Conservation (phyloP, 2,329 filamentous ascomycete genomes). For the Rhinocladiella similis region DNA sequence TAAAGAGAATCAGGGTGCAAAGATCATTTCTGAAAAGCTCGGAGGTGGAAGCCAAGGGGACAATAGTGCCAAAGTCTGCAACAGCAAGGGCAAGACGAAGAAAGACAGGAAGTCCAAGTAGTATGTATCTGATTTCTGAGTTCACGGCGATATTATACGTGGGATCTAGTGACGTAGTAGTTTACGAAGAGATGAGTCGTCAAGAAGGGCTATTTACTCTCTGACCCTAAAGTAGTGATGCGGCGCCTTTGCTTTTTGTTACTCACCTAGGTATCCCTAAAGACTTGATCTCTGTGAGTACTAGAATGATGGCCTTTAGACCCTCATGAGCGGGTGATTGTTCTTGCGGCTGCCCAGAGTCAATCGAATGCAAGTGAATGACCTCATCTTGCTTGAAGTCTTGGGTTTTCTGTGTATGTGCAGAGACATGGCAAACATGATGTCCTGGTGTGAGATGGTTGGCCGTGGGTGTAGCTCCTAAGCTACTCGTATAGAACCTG, state of each 20-base stretch:
- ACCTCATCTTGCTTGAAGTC: neutral
- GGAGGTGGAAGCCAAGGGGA: neutral
- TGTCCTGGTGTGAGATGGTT: neutral
- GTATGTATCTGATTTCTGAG: neutral
- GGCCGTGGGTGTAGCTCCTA: neutral
- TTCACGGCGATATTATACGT: neutral
- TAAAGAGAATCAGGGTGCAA: conserved; percentile 50
- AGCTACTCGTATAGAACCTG: no score
- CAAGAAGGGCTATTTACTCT: no score
- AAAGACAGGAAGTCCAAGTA: conserved; percentile 8
- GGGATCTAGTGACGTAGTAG: no score
- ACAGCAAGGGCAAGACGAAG: conserved; percentile 1
- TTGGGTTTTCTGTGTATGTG: neutral
- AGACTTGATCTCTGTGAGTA: no score
- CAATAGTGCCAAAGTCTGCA: neutral
- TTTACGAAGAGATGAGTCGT: no score
- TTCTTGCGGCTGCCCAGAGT: no score
- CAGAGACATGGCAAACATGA: neutral
- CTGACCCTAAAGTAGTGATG: no score
- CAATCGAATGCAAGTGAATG: no score
- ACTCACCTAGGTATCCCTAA: no score
- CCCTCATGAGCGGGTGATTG: no score
- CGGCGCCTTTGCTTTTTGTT: no score
- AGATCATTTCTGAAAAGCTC: conserved; percentile 42
- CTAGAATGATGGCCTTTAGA: no score